A percentile compares a stretch with the other conserved stretches of the same genome.
Conservation (phyloP, 106 monocot genomes). For the Ottelia alismoides region DNA sequence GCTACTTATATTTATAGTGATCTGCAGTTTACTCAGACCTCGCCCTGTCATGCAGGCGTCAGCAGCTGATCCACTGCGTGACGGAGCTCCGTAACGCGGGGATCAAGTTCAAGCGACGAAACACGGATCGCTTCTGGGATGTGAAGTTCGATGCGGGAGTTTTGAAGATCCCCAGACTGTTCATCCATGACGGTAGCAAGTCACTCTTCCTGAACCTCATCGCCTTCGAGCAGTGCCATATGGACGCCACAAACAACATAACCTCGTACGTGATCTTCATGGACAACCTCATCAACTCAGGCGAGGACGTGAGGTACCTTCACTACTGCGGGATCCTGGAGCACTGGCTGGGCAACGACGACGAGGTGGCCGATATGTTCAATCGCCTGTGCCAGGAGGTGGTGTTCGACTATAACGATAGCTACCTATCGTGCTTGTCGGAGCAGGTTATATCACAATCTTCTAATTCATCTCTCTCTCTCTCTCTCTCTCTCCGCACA, state of each 20-base stretch:
- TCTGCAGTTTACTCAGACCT: too few relatives aligned
- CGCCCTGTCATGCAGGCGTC: too few relatives aligned
- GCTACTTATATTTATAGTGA: too few relatives aligned
- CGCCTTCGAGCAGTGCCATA: conserved; percentile 81
- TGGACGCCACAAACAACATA: conserved; percentile 37
- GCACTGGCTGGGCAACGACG: conserved; percentile 47
- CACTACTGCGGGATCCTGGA: conserved; percentile 41
- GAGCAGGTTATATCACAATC: too few relatives aligned
- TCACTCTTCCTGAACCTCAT: conserved; percentile 77
- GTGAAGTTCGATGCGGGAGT: conserved; percentile 39
- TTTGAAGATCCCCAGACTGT: conserved; percentile 43
- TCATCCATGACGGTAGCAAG: conserved; percentile 65
- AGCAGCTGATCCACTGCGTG: conserved; percentile 70
- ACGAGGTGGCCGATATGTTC: conserved; percentile 40
- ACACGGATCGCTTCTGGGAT: conserved; percentile 73
- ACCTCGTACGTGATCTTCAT: conserved; percentile 78
- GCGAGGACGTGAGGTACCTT: conserved; percentile 39
- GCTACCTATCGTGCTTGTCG: conserved; percentile 32
- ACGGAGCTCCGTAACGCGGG: conserved; percentile 56
- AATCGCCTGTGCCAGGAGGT: conserved; percentile 49
- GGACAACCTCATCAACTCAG: conserved; percentile 70
- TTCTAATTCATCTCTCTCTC: too few relatives aligned
- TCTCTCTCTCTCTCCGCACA: too few relatives aligned
- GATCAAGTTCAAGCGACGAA: conserved; percentile 34
- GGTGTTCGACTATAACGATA: conserved; percentile 37